A percentile compares a stretch with the other conserved stretches of the same genome.
Conservation (phyloP, 306 rosid genomes). For the Cucumis sativus region Cucumber_9930_V3 NC_026655.2:8240001-8240500, state of each 20-base stretch:
- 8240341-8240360: too few species aligned
- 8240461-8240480: too few species aligned
- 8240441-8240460: too few species aligned
- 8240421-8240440: too few species aligned
- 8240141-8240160: background rate
- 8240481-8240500: too few species aligned
- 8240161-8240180: background rate
- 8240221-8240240: background rate
- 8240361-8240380: too few species aligned
- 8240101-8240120: background rate
- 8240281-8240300: too few species aligned
- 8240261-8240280: background rate
- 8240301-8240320: too few species aligned
- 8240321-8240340: too few species aligned
- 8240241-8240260: background rate
- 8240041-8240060: background rate
- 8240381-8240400: too few species aligned
- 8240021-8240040: background rate
- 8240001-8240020: background rate
- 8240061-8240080: background rate
- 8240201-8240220: background rate
- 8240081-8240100: background rate
- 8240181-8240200: background rate
- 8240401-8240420: too few species aligned
- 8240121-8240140: background rate